Evolutionary conservation across 495 filamentous ascomycete genomes (phyloP).

Genomic region (Penicillium daleae): DNA sequence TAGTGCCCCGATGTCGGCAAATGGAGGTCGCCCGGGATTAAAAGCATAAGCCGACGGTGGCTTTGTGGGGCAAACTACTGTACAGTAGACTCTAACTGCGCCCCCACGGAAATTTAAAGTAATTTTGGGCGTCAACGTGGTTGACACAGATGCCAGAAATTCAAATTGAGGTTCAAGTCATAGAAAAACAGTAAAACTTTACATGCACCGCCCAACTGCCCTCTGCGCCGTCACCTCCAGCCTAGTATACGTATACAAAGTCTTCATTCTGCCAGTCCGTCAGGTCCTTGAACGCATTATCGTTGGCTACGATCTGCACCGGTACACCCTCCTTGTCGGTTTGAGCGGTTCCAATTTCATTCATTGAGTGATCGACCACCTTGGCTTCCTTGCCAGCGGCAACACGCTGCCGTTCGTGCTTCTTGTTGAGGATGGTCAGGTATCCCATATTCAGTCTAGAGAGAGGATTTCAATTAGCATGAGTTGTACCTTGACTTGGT

Average conservation of each 20-base stretch:
- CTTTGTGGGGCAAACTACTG: neutral
- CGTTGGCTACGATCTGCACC: constrained; percentile 48
- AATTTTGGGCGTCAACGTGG: neutral
- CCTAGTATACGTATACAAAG: constrained; percentile 62
- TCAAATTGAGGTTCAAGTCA: neutral
- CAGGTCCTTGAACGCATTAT: constrained; percentile 56
- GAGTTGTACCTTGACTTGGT: neutral
- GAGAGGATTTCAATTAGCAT: neutral
- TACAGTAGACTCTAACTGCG: neutral
- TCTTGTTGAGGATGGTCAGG: constrained; percentile 53
- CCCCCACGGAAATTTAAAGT: neutral
- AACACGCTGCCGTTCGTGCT: constrained; percentile 52
- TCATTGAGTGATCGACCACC: constrained; percentile 44
- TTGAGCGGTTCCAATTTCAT: constrained; percentile 44
- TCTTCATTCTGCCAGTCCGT: constrained; percentile 61
- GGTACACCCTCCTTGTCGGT: constrained; percentile 45
- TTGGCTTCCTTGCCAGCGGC: constrained; percentile 54
- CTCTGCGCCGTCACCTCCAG: neutral
- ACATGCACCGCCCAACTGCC: neutral
- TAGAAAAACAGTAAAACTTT: neutral
- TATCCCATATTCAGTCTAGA: constrained; percentile 47
- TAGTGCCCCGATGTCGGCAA: constrained; percentile 25
- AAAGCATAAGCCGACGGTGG: neutral
- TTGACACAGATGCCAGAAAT: neutral
- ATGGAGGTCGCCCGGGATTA: neutral